Evolutionary conservation across 106 monocot genomes (phyloP), one percentile per base, ranked within the genome.

Genomic region (Dendrobium chrysotoxum): DNA sequence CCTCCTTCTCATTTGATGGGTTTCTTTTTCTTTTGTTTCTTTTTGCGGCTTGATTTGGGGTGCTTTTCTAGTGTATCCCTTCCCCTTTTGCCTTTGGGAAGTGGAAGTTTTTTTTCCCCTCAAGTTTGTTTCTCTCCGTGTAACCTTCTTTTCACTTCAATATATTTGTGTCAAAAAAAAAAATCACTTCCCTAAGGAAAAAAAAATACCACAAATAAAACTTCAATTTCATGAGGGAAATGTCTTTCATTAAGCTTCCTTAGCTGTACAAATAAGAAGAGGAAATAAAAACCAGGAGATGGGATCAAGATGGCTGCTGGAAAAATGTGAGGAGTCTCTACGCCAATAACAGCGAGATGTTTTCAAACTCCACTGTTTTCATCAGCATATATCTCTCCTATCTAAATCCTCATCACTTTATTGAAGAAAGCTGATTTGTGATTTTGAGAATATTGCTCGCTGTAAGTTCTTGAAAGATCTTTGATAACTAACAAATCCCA

Each of bases 401-500:
- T 30, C 31, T 35, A 70, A 30, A 35, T 70, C 31, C 15, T 70
- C 35, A 10, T 30, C 28, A 35, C 73, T 41, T 66, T 15, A 79
- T 58, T 26, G 40, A 1, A 38, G 13, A 65, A 79, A 61, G 8
- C 79, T 54, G 20, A n/a, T 39, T 72, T 81, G 11, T 16, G 81
- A 21, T 41, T 58, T 74, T 35, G 77, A 77, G 53, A 77, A 58
- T 7, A 61, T 20, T 46, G 84, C 82, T 80, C 46, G 80, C 71
- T 86, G 74, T 40, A 91, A 76, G 70, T 76, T 84, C 79, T 84
- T 88, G 76, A 88, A 80, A 15, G 86, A 80, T 82, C 84, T 85
- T 80, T 82, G 84, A 81, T 88, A 88, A 75, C 74, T 80, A 28
- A 91, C 76, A 39, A 91, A 88, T 7, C 91, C 91, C 91, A 88